A percentile compares a stretch with the other conserved stretches of the same genome.
Conservation (phyloP, 768 basidiomycete genomes). For the Pleurotus pulmonarius region DNA sequence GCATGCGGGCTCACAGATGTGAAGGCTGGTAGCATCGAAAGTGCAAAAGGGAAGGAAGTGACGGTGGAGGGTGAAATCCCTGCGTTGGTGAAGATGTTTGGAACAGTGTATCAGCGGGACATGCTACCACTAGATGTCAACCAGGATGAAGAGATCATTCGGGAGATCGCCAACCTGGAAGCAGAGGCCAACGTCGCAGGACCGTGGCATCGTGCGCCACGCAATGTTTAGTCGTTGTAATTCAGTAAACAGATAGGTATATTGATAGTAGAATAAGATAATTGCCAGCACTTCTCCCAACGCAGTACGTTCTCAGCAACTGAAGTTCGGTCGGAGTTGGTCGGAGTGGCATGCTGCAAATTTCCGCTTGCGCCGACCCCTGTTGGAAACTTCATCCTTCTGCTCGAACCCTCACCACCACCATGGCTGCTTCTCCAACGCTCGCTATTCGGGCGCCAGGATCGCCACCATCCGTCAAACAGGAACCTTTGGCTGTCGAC, state of each 20-base stretch:
- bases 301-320: too few relatives aligned
- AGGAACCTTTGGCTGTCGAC: background rate
- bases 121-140: conserved; percentile 39
- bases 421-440: conserved; percentile 10
- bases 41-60: conserved; percentile 33
- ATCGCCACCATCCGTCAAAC: conserved; percentile 5
- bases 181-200: conserved; percentile 38
- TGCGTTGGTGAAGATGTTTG: conserved; percentile 45
- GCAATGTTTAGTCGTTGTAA: too few relatives aligned
- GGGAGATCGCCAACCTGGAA: conserved; percentile 45
- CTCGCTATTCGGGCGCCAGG: conserved; percentile 7
- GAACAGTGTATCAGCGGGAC: conserved; percentile 43
- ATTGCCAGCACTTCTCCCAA: too few relatives aligned
- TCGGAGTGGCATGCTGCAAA: background rate
- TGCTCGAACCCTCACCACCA: background rate
- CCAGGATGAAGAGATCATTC: conserved; percentile 42
- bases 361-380: background rate
- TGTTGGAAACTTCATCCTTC: background rate
- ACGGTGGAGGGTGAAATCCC: conserved; percentile 48
- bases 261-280: too few relatives aligned
- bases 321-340: background rate
- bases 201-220: conserved; percentile 27
- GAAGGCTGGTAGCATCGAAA: conserved; percentile 64
- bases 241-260: too few relatives aligned
- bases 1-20: conserved; percentile 91